Percentiles rank a stretch among this genome's conserved stretches.
Evolutionary conservation across 148 eudicot species (phyloP).

Genomic region (Oxyria digyna): DNA sequence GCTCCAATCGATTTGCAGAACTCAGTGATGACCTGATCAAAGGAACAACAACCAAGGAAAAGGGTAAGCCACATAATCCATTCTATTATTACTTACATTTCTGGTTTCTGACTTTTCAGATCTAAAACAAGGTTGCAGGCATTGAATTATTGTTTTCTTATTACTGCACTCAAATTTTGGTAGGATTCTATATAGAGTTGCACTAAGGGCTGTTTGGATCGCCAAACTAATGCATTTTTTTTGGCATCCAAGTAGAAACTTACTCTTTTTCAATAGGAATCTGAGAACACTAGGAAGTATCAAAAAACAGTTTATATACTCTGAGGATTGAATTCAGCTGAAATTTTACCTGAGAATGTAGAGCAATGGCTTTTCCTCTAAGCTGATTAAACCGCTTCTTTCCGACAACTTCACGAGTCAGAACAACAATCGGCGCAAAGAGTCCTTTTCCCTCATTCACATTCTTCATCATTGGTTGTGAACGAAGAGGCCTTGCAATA

Average conservation of each 20-base stretch:
- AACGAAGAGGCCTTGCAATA: constrained; percentile 31
- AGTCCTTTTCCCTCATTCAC: constrained; percentile 89
- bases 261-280: background rate
- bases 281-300: too few relatives aligned
- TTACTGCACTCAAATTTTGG: background rate
- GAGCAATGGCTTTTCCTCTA: constrained; percentile 92
- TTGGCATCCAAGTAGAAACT: too few relatives aligned
- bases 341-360: constrained; percentile 75
- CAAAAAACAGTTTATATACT: too few relatives aligned
- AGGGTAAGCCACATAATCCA: background rate
- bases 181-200: background rate
- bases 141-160: background rate
- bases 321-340: background rate
- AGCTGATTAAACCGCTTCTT: constrained; percentile 88
- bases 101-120: background rate
- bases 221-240: too few relatives aligned
- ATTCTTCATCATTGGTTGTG: constrained; percentile 68
- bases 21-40: constrained; percentile 68
- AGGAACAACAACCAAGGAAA: background rate
- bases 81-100: background rate
- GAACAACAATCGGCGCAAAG: constrained; percentile 73
- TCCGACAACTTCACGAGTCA: constrained; percentile 63
- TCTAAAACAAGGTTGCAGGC: background rate
- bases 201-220: too few relatives aligned
- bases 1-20: constrained; percentile 98